Percentiles rank a stretch among this genome's conserved stretches.
phyloP scores from a whole-genome alignment of 495 filamentous ascomycete species.

The Penicillium macrosclerotiorum region DNA sequence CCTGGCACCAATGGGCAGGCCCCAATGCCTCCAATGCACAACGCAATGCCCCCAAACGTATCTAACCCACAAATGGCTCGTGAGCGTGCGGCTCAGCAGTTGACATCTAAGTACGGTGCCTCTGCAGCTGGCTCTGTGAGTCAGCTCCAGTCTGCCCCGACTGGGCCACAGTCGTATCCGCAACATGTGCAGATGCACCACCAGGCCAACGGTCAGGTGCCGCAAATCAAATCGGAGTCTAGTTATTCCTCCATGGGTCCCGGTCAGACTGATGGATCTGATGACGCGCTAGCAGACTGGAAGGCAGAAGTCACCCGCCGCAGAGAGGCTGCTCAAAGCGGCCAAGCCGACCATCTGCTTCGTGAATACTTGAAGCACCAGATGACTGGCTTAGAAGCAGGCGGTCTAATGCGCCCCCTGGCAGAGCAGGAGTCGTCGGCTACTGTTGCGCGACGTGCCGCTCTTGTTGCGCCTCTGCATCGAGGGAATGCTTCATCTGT shows the following conservation, averaged over 20 bases:
- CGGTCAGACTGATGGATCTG: constrained; percentile 73
- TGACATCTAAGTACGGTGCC: constrained; percentile 69
- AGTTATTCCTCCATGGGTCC: constrained; percentile 44
- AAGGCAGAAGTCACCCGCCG: constrained; percentile 56
- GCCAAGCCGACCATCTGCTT: constrained; percentile 51
- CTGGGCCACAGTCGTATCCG: constrained; percentile 42
- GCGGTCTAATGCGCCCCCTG: constrained; percentile 75
- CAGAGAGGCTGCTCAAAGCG: constrained; percentile 57
- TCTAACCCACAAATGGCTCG: constrained; percentile 53
- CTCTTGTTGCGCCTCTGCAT: constrained; percentile 4
- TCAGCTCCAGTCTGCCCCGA: constrained; percentile 53
- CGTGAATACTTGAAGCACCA: constrained; percentile 48
- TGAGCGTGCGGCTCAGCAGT: constrained; percentile 63
- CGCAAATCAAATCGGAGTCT: constrained; percentile 48
- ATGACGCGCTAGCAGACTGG: constrained; percentile 52
- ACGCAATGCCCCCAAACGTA: constrained; percentile 34
- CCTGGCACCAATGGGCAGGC: constrained; percentile 55
- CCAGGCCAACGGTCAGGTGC: constrained; percentile 44
- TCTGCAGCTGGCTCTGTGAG: constrained; percentile 69
- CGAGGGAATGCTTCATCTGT: constrained; percentile 1
- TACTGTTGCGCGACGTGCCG: constrained; percentile 12
- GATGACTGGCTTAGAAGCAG: constrained; percentile 70
- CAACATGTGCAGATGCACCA: constrained; percentile 44
- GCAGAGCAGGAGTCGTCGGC: constrained; percentile 33
- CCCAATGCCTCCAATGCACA: constrained; percentile 38